A percentile compares a stretch with the other conserved stretches of the same genome.
These are phyloP conservation scores for Rhodamnia argentea DNA, from an alignment of 345 rosid genomes.

Conservation along the genomic window DNA sequence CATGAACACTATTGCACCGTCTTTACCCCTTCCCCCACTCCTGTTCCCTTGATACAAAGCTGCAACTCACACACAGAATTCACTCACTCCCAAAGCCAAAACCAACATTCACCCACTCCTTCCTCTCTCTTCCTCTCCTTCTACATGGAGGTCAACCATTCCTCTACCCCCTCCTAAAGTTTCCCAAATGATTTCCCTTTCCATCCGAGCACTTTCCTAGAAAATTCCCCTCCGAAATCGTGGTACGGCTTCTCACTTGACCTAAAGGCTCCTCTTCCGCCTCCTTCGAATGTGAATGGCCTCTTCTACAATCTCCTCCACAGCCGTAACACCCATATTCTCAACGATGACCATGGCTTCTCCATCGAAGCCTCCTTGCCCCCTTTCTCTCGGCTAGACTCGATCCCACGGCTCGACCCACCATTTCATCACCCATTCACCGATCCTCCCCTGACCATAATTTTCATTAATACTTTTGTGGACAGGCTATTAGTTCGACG, in stretches of 20 bases:
- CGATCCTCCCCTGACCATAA: neutral
- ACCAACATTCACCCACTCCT: neutral
- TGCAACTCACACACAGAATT: neutral
- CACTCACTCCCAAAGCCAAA: neutral
- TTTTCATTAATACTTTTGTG: too few species aligned
- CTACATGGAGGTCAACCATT: conserved; percentile 33
- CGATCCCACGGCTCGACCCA: neutral
- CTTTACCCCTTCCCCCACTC: neutral
- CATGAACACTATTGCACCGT: neutral
- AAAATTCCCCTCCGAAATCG: neutral
- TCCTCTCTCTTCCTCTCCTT: neutral
- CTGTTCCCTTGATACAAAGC: neutral
- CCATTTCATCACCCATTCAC: neutral
- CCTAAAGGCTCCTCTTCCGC: neutral
- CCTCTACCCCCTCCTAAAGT: neutral
- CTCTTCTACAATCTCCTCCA: neutral
- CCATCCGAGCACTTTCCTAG: conserved; percentile 14
- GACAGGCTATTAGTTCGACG: too few species aligned
- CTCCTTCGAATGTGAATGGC: neutral
- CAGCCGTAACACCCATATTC: neutral
- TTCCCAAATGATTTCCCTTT: conserved; percentile 26
- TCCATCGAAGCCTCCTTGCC: neutral
- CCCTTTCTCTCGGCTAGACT: conserved; percentile 6
- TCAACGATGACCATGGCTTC: neutral
- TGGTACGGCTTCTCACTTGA: neutral